Percentiles rank a stretch among this genome's conserved stretches.
These are phyloP conservation scores for Hypoxylon rickii DNA, from an alignment of 495 filamentous ascomycete genomes.

Conservation along the genomic window DNA sequence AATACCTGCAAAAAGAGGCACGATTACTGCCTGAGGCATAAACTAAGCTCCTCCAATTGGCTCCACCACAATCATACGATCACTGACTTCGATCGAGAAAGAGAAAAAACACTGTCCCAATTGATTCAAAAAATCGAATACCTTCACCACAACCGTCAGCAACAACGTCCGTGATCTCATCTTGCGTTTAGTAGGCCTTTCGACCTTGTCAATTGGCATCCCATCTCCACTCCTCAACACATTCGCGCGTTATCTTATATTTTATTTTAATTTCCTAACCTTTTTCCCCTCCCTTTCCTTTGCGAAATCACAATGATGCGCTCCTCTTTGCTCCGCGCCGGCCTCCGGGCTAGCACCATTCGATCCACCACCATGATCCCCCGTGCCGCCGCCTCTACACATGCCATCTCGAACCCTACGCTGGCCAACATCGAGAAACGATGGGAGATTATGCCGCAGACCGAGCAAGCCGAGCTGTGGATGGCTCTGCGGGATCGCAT, in stretches of 20 bases:
- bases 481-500: slow-evolving; percentile 96
- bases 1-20: no score
- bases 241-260: slow-evolving; percentile 21
- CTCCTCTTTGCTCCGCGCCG: slow-evolving; percentile 48
- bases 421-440: slow-evolving; percentile 98
- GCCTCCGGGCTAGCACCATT: slow-evolving; percentile 48
- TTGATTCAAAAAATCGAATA: no score
- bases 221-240: slow-evolving; percentile 46
- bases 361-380: slow-evolving; percentile 51
- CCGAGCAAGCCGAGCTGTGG: slow-evolving; percentile 99
- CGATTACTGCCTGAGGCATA: slow-evolving; percentile 26
- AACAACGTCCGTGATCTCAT: slow-evolving; percentile 36
- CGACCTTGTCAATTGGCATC: slow-evolving; percentile 46
- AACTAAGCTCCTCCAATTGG: slow-evolving; percentile 31
- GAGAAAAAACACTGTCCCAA: slow-evolving; percentile 40
- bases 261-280: not conserved
- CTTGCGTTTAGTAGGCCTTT: slow-evolving; percentile 28
- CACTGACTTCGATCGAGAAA: slow-evolving; percentile 11
- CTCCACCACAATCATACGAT: slow-evolving; percentile 39
- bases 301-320: slow-evolving; percentile 44
- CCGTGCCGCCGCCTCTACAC: slow-evolving; percentile 68
- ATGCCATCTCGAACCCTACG: slow-evolving; percentile 96
- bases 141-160: slow-evolving; percentile 39
- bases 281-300: not conserved
- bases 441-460: slow-evolving; percentile 95